phyloP scores from a whole-genome alignment of 2,329 filamentous ascomycete species.

The Mycosphaerella sp. region DNA sequence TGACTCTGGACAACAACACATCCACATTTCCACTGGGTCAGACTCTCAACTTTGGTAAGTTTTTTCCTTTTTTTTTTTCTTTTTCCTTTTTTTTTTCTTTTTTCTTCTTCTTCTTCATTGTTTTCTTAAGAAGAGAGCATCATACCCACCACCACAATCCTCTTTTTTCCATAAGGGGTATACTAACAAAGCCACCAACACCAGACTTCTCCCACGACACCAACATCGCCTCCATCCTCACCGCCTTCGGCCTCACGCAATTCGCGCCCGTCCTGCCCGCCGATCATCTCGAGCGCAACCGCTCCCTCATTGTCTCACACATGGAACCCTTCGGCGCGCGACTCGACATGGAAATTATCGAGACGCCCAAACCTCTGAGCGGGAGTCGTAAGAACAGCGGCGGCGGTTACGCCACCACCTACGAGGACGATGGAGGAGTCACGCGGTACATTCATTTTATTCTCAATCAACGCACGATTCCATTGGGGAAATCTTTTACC shows the following conservation, averaged over 20 bases:
- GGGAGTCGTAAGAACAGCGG: slow-evolving; percentile 42
- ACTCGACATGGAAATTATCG: slow-evolving; percentile 68
- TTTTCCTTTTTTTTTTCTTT: no score
- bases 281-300: slow-evolving; percentile 49
- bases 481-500: slow-evolving; percentile 58
- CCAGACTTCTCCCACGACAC: slow-evolving; percentile 70
- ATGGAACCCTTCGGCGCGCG: slow-evolving; percentile 66
- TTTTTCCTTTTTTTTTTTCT: no score
- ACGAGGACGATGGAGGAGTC: slow-evolving; percentile 41
- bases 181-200: not conserved
- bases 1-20: slow-evolving; percentile 61
- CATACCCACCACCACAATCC: no score
- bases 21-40: slow-evolving; percentile 69
- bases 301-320: slow-evolving; percentile 58
- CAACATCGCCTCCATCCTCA: slow-evolving; percentile 50
- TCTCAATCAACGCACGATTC: slow-evolving; percentile 61
- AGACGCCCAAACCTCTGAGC: slow-evolving; percentile 56
- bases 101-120: no score
- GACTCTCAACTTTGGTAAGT: slow-evolving; percentile 54
- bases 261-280: slow-evolving; percentile 56
- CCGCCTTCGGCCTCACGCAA: slow-evolving; percentile 65
- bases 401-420: slow-evolving; percentile 35
- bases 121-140: no score
- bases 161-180: not conserved
- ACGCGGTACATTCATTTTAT: slow-evolving; percentile 69